Evolutionary conservation across 352 stramenopile species (phyloP).

Genomic region (Pythium sukuiense): DNA sequence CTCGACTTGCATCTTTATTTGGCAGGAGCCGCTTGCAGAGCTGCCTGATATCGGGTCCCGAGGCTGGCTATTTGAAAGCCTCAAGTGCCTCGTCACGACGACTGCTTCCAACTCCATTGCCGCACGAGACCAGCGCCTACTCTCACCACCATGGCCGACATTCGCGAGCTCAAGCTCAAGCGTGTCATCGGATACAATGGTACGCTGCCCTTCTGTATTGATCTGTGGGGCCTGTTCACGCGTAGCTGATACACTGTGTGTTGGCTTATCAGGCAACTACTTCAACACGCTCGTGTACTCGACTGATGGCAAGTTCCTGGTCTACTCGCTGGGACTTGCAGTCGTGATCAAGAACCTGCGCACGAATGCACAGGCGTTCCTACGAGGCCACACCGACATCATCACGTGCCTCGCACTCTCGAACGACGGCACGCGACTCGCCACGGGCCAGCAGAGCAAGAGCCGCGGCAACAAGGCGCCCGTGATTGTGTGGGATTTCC

Average conservation of each 20-base stretch:
- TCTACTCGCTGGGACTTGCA: slow-evolving; percentile 86
- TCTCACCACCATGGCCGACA: slow-evolving; percentile 51
- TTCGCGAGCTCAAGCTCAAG: slow-evolving; percentile 71
- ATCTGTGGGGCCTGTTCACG: not conserved
- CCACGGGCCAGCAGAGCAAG: slow-evolving; percentile 90
- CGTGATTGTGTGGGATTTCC: slow-evolving; percentile 95
- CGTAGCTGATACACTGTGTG: not conserved
- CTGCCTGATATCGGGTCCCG: not conserved
- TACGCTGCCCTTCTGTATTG: slow-evolving; percentile 25
- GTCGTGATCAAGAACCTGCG: slow-evolving; percentile 84
- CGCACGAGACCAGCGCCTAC: not conserved
- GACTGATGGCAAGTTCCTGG: slow-evolving; percentile 73
- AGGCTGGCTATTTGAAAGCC: not conserved
- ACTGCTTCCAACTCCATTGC: not conserved
- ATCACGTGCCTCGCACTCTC: slow-evolving; percentile 93
- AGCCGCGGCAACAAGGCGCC: slow-evolving; percentile 94
- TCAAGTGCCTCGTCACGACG: slow-evolving; percentile 2
- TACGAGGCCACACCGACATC: slow-evolving; percentile 91
- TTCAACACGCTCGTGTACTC: slow-evolving; percentile 79
- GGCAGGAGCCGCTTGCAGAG: not conserved
- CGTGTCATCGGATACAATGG: slow-evolving; percentile 85
- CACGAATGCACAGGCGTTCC: slow-evolving; percentile 81
- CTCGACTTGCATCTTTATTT: not conserved
- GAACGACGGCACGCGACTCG: slow-evolving; percentile 88
- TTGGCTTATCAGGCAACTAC: slow-evolving; percentile 30